Evolutionary conservation across 2,329 filamentous ascomycete genomes (phyloP), one percentile per base, ranked within the genome.

Genomic region (Penicillium sp.): DNA sequence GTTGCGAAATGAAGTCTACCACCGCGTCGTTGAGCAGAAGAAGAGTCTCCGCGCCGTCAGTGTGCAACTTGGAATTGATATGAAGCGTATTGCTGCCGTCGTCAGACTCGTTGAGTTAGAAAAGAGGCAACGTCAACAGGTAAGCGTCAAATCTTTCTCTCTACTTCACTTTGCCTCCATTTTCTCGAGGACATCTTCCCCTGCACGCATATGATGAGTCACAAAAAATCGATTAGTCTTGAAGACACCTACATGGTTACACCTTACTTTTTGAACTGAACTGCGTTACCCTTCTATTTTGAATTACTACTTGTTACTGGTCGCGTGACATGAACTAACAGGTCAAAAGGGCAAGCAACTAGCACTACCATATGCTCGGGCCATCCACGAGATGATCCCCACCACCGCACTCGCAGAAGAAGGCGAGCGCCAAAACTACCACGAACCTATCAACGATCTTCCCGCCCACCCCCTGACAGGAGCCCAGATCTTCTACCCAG

Each of bases 201-300:
- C 49, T 58, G 43, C 45, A 48, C 45, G 52, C 54, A 64, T 59
- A 80, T 88, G 86, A 89, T 89, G 87, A 90, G 83, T 81, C 77
- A 85, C 83, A 74, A 79, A 83, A 85, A 87, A 86, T 84, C 93
- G 93, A 97, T 97, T 96, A 97, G 93, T 97, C 93, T 96, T 95
- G 83, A 97, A 96, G 92, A 97, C 92, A 86, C 75, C 79, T 73
- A 67, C 62, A 62, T 97, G 77, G 66, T 74, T 75, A 73, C 67
- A 84, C 82, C 83, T 85, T 87, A 84, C 88, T 64, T 62, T 57
- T 63, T 52, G 47, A 50, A 60, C 67, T 70, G 67, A 65, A 58
- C 39, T 54, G 58, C 47, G 54, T 36, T 42, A n/a, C 36, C 24
- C 13, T 47, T 49, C 31, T 27, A 47, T 39, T 42, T 45, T 54